Evolutionary conservation across 1,139 yeast species (phyloP).

Genomic region (Komagataea norvegica): DNA sequence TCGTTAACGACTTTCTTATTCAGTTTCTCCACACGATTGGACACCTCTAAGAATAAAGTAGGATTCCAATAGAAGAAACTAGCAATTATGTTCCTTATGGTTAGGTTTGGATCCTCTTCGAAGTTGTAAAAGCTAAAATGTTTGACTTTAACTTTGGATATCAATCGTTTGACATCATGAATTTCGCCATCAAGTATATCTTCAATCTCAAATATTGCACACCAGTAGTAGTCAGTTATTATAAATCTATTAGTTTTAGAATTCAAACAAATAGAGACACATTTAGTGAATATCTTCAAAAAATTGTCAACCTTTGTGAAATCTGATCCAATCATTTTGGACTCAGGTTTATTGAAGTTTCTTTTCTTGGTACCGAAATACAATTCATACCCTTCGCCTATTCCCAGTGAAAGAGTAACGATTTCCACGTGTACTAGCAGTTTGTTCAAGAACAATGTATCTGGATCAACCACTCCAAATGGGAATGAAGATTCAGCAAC

Average conservation of each 20-base stretch:
- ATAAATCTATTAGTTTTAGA: conserved; percentile 23
- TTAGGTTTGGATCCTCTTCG: conserved; percentile 16
- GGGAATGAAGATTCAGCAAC: conserved; percentile 21
- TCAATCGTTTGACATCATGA: conserved; percentile 19
- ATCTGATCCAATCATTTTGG: conserved; percentile 17
- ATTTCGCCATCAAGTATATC: conserved; percentile 25
- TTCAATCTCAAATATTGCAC: conserved; percentile 23
- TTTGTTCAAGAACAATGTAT: conserved; percentile 18
- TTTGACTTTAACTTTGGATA: conserved; percentile 23
- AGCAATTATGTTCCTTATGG: conserved; percentile 23
- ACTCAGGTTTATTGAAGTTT: conserved; percentile 9
- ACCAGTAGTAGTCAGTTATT: conserved; percentile 26
- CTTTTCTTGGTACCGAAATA: conserved; percentile 18
- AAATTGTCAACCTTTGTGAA: conserved; percentile 24
- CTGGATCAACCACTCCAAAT: conserved; percentile 22
- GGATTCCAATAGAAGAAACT: conserved; percentile 19
- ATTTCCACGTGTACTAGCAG: conserved; percentile 24
- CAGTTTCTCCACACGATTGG: conserved; percentile 9
- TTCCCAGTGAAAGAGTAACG: conserved; percentile 18
- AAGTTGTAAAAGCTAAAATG: conserved; percentile 23
- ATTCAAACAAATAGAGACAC: conserved; percentile 25
- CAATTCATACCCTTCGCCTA: conserved; percentile 26
- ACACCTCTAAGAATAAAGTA: conserved; percentile 2
- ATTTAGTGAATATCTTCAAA: conserved; percentile 23
- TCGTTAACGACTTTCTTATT: conserved; percentile 21